Evolutionary conservation across 768 basidiomycete species (phyloP), one percentile per base, ranked within the genome.

Genomic region (Botryobasidium botryosum): DNA sequence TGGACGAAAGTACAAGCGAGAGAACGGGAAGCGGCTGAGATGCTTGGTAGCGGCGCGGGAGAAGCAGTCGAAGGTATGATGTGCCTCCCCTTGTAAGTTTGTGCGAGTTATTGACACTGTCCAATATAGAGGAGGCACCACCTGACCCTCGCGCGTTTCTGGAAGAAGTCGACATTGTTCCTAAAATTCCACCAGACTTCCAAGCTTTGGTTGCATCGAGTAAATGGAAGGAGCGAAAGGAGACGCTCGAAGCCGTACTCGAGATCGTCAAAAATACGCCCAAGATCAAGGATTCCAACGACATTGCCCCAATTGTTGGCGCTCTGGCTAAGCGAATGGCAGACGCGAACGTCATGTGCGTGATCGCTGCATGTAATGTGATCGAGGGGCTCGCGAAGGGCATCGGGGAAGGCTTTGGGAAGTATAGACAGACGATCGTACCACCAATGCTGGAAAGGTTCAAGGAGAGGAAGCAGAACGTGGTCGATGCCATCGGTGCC

Each of bases 171-270:
- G 73, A 90, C 56, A 75, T 94, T 45, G 66, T 78, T 18, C 60
- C 74, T 2, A 79, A 79, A 51, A 68, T 96, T 35, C 82, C 94
- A 0, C 58, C 73, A 2, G 77, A 77, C 45, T 67, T 96, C 49
- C 74, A 83, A 47, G 66, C 76, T 2, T 66, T 71, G 41, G 68
- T 99, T 40, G 72, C 77, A 20, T 97, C 94, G 3, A 76, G 86
- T 0, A 96, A 97, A 61, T 99, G 94, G 94, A 97, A 99, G 57
- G 94, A 99, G 52, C 75, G 87, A 32, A 90, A 96, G 56, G 84
- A 91, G 54, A 82, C 74, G 2, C 65, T 97, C 26, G 90, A 94
- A 51, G 85, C 86, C 23, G 68, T 92, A 20, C 67, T 76, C 36
- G 71, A 72, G 2, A 62, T 86, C 28, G 62, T 97, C 25, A 71